These are phyloP conservation scores for Carex cristatella DNA, from an alignment of 176 grass and related monocot genomes.

Conservation along the genomic window DNA sequence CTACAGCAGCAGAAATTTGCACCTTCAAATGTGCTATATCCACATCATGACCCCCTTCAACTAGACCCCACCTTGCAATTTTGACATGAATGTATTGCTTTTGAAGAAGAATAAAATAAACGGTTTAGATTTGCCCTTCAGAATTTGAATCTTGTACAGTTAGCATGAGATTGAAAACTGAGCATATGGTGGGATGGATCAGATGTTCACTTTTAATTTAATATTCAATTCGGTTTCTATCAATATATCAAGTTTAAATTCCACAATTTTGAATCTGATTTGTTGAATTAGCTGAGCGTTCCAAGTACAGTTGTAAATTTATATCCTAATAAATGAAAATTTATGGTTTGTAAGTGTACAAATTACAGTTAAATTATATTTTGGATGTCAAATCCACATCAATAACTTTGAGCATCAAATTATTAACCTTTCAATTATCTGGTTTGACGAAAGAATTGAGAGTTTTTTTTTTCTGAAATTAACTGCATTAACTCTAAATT, in stretches of 20 bases:
- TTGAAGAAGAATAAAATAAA: not conserved
- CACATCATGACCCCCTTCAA: conserved; percentile 91
- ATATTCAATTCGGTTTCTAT: not conserved
- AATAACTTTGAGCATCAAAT: too few relatives aligned
- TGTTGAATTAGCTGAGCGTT: not conserved
- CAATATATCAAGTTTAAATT: not conserved
- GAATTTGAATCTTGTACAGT: not conserved
- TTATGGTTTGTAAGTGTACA: too few relatives aligned
- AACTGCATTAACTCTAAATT: too few relatives aligned
- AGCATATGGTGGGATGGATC: not conserved
- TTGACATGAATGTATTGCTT: not conserved
- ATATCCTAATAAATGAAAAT: too few relatives aligned
- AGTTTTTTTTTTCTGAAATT: too few relatives aligned
- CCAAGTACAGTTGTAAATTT: not conserved
- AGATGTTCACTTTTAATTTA: not conserved
- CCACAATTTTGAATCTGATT: not conserved
- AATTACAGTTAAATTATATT: too few relatives aligned
- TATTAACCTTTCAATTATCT: too few relatives aligned
- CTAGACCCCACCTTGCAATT: not conserved
- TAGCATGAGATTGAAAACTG: not conserved
- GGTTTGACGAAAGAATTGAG: too few relatives aligned
- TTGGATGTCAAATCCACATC: too few relatives aligned
- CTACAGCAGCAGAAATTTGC: conserved; percentile 77
- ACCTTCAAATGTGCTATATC: conserved; percentile 89
- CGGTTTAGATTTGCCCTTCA: not conserved